phyloP scores from a whole-genome alignment of 129 eudicot species.

The Scalesia atractyloides region DNA sequence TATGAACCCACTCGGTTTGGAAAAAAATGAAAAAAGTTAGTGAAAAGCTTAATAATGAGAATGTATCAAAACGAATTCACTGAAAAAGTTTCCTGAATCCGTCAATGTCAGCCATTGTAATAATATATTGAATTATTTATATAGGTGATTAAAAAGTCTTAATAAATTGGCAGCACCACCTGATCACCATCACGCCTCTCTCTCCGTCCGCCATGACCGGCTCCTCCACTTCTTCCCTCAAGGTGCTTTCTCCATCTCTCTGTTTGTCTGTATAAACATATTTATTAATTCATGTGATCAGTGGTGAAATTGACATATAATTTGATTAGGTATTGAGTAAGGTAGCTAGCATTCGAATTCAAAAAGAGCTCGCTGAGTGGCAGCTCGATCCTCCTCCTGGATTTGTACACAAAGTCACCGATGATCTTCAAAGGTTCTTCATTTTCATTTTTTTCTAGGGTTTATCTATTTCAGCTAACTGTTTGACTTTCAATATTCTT shows the following conservation, averaged over 20 bases:
- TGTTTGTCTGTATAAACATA: too few relatives aligned
- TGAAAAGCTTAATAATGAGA: too few relatives aligned
- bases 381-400: conserved; percentile 92
- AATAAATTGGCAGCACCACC: conserved; percentile 5
- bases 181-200: not conserved
- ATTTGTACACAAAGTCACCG: conserved; percentile 76
- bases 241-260: conserved; percentile 43
- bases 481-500: conserved; percentile 13
- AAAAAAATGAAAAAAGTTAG: too few relatives aligned
- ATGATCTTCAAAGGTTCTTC: conserved; percentile 86
- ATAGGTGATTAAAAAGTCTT: too few relatives aligned
- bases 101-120: too few relatives aligned
- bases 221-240: conserved; percentile 80
- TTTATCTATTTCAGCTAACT: conserved; percentile 14
- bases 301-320: not conserved
- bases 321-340: conserved; percentile 72
- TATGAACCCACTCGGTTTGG: too few relatives aligned
- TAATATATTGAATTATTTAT: too few relatives aligned
- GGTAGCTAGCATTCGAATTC: conserved; percentile 89
- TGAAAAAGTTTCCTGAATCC: too few relatives aligned
- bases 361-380: conserved; percentile 98
- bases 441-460: conserved; percentile 8
- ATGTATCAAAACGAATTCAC: too few relatives aligned
- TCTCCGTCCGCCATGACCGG: conserved; percentile 49
- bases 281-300: not conserved